Evolutionary conservation across 352 stramenopile species (phyloP), one percentile per base, ranked within the genome.

Genomic region (Albugo laibachii): DNA sequence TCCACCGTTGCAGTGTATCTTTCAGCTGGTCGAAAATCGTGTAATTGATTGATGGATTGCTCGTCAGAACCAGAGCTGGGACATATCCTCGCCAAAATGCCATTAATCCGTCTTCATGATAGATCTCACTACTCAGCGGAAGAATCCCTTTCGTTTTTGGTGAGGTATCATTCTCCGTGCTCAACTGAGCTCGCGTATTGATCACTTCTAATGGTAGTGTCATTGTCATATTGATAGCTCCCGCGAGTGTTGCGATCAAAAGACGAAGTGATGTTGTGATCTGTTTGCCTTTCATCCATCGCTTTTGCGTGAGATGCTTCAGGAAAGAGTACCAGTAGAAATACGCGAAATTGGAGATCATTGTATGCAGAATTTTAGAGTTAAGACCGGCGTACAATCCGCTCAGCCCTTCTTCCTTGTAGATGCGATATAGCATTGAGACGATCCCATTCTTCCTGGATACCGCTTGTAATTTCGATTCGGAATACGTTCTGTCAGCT

Each of bases 41-140:
- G 53, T 83, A 93, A 60, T 92, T 91, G 57, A 93, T 93, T 27
- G 78, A 83, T 21, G 80, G 80, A 56, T 93, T 93, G 57, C 62
- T 84, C 16, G 85, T 79, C 43, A 93, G 69, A 51, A 93, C 68
- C 21, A 93, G 58, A n/a, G 78, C 88, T 43, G 80, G 78, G 16
- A 91, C 56, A 48, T 82, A 85, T n/a, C 80, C 80, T 37, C 87
- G 83, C 80, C 80, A 93, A 55, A 93, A 88, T 12, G 78, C 77
- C 36, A 65, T 48, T 13, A 84, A 49, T 5, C 74, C 74, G 46
- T 83, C 57, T 44, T 85, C 71, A 15, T 61, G 63, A 54, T 82
- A 84, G 41, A 87, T 81, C 50, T 75, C 66, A 42, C 61, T 62
- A 40, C 51, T 50, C 31, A 83, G 50, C 13, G 59, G 58, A 49